These are phyloP conservation scores for Niebla homalea DNA, from an alignment of 495 filamentous ascomycete genomes.

Conservation along the genomic window DNA sequence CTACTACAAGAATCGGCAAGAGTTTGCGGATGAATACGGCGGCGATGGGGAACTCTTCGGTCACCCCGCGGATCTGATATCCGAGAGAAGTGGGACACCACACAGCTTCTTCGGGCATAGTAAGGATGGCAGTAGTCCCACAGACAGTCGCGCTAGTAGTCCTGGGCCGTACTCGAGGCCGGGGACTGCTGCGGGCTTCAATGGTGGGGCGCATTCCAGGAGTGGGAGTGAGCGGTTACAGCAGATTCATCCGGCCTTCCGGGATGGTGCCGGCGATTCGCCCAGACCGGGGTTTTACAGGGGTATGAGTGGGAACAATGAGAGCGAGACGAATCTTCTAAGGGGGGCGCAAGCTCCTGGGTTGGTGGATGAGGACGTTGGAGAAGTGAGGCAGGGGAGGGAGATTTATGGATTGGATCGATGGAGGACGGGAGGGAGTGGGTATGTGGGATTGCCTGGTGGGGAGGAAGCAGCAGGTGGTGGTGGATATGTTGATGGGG, in stretches of 20 bases:
- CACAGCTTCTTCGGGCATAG: slow-evolving; percentile 37
- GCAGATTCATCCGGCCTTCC: slow-evolving; percentile 10
- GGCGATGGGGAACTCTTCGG: slow-evolving; percentile 60
- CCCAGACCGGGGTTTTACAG: slow-evolving; percentile 21
- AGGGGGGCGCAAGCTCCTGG: slow-evolving; percentile 29
- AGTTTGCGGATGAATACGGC: slow-evolving; percentile 79
- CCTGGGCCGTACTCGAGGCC: slow-evolving; percentile 20
- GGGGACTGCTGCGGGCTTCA: not conserved
- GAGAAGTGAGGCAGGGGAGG: slow-evolving; percentile 9
- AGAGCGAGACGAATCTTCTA: slow-evolving; percentile 34
- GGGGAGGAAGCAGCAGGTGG: slow-evolving; percentile 28
- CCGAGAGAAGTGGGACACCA: slow-evolving; percentile 48
- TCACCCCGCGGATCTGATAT: slow-evolving; percentile 46
- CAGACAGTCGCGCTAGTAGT: slow-evolving; percentile 32
- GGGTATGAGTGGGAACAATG: slow-evolving; percentile 32
- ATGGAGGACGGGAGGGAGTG: slow-evolving; percentile 36
- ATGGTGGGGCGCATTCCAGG: not conserved
- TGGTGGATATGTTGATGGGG: slow-evolving; percentile 31
- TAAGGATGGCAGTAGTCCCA: slow-evolving; percentile 28
- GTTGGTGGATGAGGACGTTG: slow-evolving; percentile 6
- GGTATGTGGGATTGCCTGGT: slow-evolving; percentile 26
- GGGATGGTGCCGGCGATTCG: slow-evolving; percentile 3
- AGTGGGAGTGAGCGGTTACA: slow-evolving; percentile 1
- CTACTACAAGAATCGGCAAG: slow-evolving; percentile 76
- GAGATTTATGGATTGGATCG: slow-evolving; percentile 26